A percentile compares a stretch with the other conserved stretches of the same genome.
phyloP scores from a whole-genome alignment of 1,139 yeast species.

The Blastobotrys niveus region DNA sequence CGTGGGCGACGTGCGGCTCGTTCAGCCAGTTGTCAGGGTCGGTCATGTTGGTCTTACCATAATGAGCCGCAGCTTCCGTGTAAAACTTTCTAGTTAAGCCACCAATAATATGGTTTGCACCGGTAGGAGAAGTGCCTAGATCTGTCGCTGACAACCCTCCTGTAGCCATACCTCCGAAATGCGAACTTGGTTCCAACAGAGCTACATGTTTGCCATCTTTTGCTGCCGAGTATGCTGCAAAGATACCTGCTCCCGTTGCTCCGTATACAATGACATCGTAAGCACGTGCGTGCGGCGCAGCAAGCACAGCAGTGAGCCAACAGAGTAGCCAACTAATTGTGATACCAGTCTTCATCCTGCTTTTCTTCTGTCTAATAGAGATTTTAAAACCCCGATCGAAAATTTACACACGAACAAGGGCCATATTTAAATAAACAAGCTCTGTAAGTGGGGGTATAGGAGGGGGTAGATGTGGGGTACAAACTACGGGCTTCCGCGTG shows the following conservation, averaged over 20 bases:
- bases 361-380: no score
- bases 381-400: no score
- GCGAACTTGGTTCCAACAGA: background rate
- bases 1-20: constrained; percentile 1
- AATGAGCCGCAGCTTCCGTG: constrained; percentile 2
- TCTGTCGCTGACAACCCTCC: constrained; percentile 1
- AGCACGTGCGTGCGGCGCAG: background rate
- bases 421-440: no score
- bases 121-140: background rate
- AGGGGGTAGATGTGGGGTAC: no score
- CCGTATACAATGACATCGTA: constrained; percentile 2
- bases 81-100: background rate
- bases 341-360: background rate
- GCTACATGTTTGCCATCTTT: background rate
- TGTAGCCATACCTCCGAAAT: constrained; percentile 1
- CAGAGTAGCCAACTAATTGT: background rate
- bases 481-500: no score
- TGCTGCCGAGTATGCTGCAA: constrained; percentile 2
- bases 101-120: background rate
- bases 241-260: background rate
- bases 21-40: background rate
- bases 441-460: no score
- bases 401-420: no score
- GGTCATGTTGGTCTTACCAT: constrained; percentile 1
- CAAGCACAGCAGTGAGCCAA: background rate